phyloP scores from a whole-genome alignment of 441 rosid species.

The Aleurites moluccanus region DNA sequence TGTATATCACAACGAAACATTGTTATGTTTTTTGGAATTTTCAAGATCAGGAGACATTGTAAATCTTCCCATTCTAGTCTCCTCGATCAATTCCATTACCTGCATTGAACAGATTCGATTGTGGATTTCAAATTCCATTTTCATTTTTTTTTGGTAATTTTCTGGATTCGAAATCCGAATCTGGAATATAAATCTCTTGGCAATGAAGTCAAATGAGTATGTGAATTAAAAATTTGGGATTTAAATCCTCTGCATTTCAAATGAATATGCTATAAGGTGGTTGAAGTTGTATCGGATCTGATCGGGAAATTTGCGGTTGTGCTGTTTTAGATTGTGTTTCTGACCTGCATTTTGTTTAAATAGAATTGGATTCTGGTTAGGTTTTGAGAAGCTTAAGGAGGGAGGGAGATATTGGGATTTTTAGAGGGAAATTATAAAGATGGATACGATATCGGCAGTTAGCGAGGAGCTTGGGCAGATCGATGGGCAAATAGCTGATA shows the following conservation, averaged over 20 bases:
- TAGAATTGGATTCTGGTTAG: not conserved
- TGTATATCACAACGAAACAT: not conserved
- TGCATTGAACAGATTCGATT: conserved; percentile 5
- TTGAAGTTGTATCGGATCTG: not conserved
- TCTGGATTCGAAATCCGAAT: no score
- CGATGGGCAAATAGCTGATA: conserved; percentile 78
- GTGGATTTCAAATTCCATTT: not conserved
- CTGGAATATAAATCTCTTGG: no score
- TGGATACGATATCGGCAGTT: conserved; percentile 65
- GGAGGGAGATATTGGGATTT: not conserved
- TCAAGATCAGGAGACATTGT: not conserved
- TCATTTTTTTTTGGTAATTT: no score
- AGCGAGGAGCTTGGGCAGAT: conserved; percentile 85
- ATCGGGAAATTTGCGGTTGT: not conserved
- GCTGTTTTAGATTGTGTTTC: no score
- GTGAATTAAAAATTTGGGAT: no score
- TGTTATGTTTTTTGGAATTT: not conserved
- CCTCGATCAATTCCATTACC: not conserved
- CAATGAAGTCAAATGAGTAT: no score
- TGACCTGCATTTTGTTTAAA: not conserved
- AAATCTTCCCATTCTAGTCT: conserved; percentile 6
- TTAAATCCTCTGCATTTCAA: no score
- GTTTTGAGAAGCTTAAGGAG: not conserved
- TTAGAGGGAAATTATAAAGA: conserved; percentile 14
- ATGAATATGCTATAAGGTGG: not conserved